These are phyloP conservation scores for Phytophthora pini DNA, from an alignment of 352 stramenopile genomes.

Conservation along the genomic window DNA sequence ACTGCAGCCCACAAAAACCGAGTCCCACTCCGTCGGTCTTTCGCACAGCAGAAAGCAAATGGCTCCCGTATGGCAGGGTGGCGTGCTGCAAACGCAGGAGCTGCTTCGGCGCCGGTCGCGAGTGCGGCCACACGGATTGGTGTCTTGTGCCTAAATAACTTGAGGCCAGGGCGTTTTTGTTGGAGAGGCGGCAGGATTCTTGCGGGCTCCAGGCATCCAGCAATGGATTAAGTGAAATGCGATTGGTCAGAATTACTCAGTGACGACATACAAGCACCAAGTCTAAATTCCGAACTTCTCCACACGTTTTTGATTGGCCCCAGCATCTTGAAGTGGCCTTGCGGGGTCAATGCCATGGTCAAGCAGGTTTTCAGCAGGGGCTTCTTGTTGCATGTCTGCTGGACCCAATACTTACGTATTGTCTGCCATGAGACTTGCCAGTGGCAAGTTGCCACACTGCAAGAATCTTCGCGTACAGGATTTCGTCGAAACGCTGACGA, in stretches of 20 bases:
- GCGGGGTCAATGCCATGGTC: background rate
- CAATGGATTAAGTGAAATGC: background rate
- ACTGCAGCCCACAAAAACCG: slow-evolving; percentile 2
- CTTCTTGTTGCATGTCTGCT: background rate
- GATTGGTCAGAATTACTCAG: slow-evolving; percentile 4
- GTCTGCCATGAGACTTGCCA: too few relatives aligned
- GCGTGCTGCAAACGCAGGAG: slow-evolving; percentile 26
- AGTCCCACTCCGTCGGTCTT: slow-evolving; percentile 22
- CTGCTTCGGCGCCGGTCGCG: slow-evolving; percentile 4
- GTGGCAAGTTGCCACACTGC: too few relatives aligned
- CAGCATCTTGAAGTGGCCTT: slow-evolving; percentile 4
- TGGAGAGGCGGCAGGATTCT: background rate
- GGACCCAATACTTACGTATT: background rate
- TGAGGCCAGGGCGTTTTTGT: background rate
- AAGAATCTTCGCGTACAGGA: too few relatives aligned
- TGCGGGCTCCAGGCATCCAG: background rate
- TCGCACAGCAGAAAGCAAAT: slow-evolving; percentile 33
- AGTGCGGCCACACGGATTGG: background rate
- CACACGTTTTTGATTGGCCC: slow-evolving; percentile 18
- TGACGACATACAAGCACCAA: slow-evolving; percentile 10
- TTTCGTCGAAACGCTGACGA: slow-evolving; percentile 14
- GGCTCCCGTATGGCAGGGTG: slow-evolving; percentile 25
- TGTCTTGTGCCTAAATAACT: background rate
- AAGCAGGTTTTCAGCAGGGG: background rate
- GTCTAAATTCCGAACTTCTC: slow-evolving; percentile 18